Conservation (phyloP, 164 flowering plant species). For the Vitis cinerea region DNA sequence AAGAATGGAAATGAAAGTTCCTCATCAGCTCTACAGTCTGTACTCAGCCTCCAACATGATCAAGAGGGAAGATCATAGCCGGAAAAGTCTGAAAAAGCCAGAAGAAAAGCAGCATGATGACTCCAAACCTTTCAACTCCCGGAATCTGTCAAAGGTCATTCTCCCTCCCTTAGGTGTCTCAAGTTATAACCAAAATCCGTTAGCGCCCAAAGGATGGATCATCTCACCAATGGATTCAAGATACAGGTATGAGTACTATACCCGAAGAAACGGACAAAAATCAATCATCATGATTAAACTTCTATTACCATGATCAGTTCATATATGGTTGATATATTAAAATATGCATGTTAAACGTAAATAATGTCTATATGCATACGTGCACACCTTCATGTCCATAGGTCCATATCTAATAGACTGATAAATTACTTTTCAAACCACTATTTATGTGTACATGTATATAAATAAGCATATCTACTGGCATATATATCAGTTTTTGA, state of each 20-base stretch:
- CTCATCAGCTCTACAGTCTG: slow-evolving; percentile 1
- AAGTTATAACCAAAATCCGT: slow-evolving; percentile 30
- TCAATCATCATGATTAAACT: no score
- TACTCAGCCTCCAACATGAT: slow-evolving; percentile 1
- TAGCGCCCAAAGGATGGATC: slow-evolving; percentile 39
- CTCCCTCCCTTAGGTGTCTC: slow-evolving; percentile 84
- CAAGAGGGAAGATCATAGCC: neutral
- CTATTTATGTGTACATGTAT: no score
- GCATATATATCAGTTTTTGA: no score
- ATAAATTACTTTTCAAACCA: no score
- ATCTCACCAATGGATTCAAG: slow-evolving; percentile 73
- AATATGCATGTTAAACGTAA: no score
- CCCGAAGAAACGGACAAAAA: neutral
- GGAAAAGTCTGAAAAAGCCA: neutral
- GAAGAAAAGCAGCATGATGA: neutral
- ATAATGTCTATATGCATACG: no score
- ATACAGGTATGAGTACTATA: slow-evolving; percentile 57
- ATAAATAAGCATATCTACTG: no score
- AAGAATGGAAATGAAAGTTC: slow-evolving; percentile 12
- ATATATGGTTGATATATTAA: no score
- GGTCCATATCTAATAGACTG: no score
- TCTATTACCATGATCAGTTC: no score
- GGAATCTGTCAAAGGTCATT: slow-evolving; percentile 69
- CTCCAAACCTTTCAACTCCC: slow-evolving; percentile 23
- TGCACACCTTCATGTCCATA: no score